Conservation (phyloP, 164 flowering plant species). For the grape (Vitis vinifera) region DNA sequence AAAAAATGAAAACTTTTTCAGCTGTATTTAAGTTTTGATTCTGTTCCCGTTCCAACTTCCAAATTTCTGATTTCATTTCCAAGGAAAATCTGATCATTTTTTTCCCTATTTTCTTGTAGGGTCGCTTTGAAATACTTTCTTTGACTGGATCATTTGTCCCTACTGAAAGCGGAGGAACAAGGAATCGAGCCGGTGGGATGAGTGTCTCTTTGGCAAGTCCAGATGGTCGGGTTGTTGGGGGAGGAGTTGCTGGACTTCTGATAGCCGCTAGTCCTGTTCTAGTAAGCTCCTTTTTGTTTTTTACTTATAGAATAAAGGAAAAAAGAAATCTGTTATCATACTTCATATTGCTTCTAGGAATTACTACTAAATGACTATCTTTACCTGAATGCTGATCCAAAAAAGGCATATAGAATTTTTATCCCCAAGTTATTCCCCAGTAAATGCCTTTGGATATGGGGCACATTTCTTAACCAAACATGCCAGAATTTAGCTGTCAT, state of each 20-base stretch:
- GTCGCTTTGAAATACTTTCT: constrained; percentile 48
- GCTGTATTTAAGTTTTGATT: too few relatives aligned
- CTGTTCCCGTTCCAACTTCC: neutral
- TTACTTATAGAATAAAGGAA: neutral
- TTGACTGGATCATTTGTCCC: constrained; percentile 47
- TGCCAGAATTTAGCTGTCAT: too few relatives aligned
- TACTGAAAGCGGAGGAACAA: constrained; percentile 38
- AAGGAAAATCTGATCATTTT: neutral
- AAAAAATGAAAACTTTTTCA: too few relatives aligned
- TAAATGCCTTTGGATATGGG: too few relatives aligned
- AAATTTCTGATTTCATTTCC: constrained; percentile 4
- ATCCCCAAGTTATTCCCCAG: too few relatives aligned
- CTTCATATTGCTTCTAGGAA: too few relatives aligned
- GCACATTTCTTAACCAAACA: too few relatives aligned
- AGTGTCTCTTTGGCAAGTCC: constrained; percentile 52
- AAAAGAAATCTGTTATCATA: neutral
- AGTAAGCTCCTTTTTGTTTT: constrained; percentile 15
- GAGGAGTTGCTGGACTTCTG: constrained; percentile 47
- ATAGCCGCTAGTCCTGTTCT: constrained; percentile 51
- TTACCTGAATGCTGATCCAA: too few relatives aligned
- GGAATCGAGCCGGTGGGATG: constrained; percentile 47
- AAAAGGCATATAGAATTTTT: too few relatives aligned
- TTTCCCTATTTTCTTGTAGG: constrained; percentile 21
- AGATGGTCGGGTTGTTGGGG: constrained; percentile 53
- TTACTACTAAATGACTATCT: too few relatives aligned